Percentiles rank a stretch among this genome's conserved stretches.
Evolutionary conservation across 306 rosid genomes (phyloP).

Genomic region (Dryas drummondii): DNA sequence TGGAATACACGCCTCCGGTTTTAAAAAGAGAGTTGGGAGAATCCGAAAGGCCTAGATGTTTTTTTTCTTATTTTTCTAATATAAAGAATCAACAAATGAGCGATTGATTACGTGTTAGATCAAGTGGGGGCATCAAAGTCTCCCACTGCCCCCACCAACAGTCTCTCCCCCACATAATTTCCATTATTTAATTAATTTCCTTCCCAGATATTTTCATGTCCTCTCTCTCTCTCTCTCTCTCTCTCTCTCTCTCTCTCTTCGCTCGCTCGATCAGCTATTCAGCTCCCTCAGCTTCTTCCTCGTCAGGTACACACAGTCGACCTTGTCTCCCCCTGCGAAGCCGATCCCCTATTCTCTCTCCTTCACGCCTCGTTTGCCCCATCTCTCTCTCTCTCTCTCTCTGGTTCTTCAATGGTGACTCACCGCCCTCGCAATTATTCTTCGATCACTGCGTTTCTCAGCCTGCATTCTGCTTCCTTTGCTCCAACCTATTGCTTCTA

Average conservation of each 20-base stretch:
- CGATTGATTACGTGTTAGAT: conserved; percentile 16
- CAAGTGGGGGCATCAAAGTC: conserved; percentile 28
- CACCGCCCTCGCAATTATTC: conserved; percentile 7
- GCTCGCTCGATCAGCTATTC: neutral
- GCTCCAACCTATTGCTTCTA: neutral
- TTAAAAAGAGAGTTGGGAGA: neutral
- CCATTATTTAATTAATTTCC: conserved; percentile 17
- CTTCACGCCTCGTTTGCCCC: neutral
- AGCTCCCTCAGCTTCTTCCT: neutral
- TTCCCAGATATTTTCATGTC: conserved; percentile 3
- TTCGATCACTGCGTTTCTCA: conserved; percentile 1
- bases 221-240: no score
- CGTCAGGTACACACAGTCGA: neutral
- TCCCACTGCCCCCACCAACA: conserved; percentile 4
- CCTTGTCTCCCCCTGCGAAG: conserved; percentile 6
- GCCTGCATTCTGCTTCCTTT: conserved; percentile 18
- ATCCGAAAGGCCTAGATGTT: conserved; percentile 16
- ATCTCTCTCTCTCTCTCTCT: no score
- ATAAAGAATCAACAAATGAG: neutral
- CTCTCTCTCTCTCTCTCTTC: neutral
- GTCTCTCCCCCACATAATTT: conserved; percentile 17
- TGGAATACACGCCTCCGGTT: neutral
- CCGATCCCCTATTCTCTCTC: conserved; percentile 12
- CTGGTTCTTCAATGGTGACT: conserved; percentile 4
- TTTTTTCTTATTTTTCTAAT: neutral